Evolutionary conservation across 164 flowering plant genomes (phyloP).

Genomic region (Dillenia suffruticosa): DNA sequence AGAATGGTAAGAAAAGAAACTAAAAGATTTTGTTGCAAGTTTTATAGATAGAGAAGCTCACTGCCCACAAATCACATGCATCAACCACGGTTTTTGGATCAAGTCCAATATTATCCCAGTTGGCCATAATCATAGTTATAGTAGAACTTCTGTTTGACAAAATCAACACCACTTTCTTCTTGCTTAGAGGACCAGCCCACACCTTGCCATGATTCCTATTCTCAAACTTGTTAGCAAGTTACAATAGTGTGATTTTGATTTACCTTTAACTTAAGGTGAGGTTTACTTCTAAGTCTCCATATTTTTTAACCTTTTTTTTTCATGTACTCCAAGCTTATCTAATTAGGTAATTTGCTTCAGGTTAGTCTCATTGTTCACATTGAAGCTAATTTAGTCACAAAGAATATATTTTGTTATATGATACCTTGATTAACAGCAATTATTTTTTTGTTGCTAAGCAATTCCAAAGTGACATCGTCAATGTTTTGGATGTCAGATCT

Average conservation of each 20-base stretch:
- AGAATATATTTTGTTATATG: too few species aligned
- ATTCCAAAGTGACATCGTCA: constrained; percentile 26
- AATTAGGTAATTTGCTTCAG: background rate
- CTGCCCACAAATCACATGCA: constrained; percentile 69
- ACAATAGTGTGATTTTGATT: background rate
- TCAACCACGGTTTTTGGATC: constrained; percentile 27
- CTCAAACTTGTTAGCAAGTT: background rate
- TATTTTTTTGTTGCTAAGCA: constrained; percentile 67
- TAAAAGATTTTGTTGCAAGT: too few species aligned
- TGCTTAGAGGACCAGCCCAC: constrained; percentile 71
- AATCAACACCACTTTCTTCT: constrained; percentile 38
- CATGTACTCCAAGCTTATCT: constrained; percentile 81
- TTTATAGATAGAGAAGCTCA: constrained; percentile 14
- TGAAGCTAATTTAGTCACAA: background rate
- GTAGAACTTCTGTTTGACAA: constrained; percentile 66
- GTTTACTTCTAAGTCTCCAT: constrained; percentile 62
- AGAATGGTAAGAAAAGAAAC: background rate
- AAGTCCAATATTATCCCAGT: constrained; percentile 58
- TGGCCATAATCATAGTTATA: constrained; percentile 39
- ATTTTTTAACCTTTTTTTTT: constrained; percentile 58
- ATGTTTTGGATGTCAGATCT: constrained; percentile 69
- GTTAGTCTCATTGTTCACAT: background rate
- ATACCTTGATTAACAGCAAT: constrained; percentile 82
- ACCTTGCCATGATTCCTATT: constrained; percentile 32
- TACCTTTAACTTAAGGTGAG: background rate